Evolutionary conservation across 2,329 filamentous ascomycete species (phyloP), one percentile per base, ranked within the genome.

Genomic region (Claviceps spartinae): DNA sequence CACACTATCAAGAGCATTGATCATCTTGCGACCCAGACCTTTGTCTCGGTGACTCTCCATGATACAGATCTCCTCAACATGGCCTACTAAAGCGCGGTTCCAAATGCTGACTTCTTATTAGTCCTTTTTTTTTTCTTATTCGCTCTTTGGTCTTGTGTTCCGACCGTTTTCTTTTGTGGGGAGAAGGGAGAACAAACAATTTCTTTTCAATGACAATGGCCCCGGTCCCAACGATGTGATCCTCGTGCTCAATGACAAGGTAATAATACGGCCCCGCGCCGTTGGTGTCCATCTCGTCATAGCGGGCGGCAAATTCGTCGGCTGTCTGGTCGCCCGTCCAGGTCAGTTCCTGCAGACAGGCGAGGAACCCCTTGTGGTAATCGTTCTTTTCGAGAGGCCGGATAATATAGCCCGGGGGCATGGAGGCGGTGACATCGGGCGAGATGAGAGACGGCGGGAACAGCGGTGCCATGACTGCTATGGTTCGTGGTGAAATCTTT

Each of bases 1-100:
- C 26, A 91, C 77, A 56, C 76, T 81, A 63, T 90, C 85, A 59
- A 91, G 70, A 5, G 86, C 84, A 68, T 88, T 79, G 53, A 93
- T 88, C 60, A 93, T 83, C 57, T 79, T 74, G 63, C 88, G 63
- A 0, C 87, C 87, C 18, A 93, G 70, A 61, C 87, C 88, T 73
- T 88, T 89, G 34, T 86, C 85, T 65, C 90, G 87, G 67, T 90
- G 83, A 53, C 86, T 82, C 67, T 84, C 83, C 49, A 82, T 76
- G 34, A 93, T 83, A 3, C 86, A 85, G 62, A 93, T 90, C 64
- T 93, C 87, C 68, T 93, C 87, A 62, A 93, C 85, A 62, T 93
- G 87, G 1, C 86, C 87, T 4, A 88, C 85, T 14, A 78, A 69
- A 20, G 81, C 81, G 24, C 83, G 75, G 54, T 81, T 74, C 61